Percentiles rank a stretch among this genome's conserved stretches.
These are phyloP conservation scores for Fraxinus ornus DNA, from an alignment of 305 asterid species.

Conservation along the genomic window DNA sequence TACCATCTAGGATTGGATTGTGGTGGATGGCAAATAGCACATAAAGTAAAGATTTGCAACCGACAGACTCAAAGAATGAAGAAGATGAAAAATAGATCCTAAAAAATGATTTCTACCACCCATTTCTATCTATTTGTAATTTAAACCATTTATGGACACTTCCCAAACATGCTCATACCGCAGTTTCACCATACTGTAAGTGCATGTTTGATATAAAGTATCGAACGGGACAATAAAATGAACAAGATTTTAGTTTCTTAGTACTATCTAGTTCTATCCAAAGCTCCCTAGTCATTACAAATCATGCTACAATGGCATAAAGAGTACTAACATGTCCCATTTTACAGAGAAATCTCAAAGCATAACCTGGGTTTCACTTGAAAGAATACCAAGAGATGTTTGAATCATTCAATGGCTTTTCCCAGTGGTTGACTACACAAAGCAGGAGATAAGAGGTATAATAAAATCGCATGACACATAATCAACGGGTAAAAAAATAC, in stretches of 20 bases:
- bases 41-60: background rate
- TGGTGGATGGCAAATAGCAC: background rate
- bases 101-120: background rate
- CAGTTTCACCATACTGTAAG: background rate
- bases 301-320: background rate
- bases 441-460: background rate
- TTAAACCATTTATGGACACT: background rate
- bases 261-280: background rate
- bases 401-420: background rate
- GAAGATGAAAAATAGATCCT: background rate
- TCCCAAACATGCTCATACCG: background rate
- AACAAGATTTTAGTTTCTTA: background rate
- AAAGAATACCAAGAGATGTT: background rate
- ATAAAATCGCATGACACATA: background rate
- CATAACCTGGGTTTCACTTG: background rate
- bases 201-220: background rate
- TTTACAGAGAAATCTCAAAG: background rate
- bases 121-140: background rate
- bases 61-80: background rate
- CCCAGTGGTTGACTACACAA: background rate
- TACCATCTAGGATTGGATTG: background rate
- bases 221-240: background rate
- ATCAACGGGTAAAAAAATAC: background rate
- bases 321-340: background rate
- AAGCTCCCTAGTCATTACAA: background rate